Evolutionary conservation across 345 rosid genomes (phyloP).

Genomic region (Acer yangbiense): DNA sequence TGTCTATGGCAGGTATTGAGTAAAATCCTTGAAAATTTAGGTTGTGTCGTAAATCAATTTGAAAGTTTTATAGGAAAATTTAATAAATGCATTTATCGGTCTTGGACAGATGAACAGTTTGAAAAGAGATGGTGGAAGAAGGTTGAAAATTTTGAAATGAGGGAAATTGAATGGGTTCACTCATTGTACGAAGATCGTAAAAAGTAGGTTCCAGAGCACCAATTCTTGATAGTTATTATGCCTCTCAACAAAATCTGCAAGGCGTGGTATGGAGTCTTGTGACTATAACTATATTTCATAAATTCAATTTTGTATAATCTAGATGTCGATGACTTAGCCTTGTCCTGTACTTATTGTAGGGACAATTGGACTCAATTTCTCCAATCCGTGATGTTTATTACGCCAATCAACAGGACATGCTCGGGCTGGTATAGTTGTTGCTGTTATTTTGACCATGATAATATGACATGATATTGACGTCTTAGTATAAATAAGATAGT

Average conservation of each 20-base stretch:
- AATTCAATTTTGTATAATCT: constrained; percentile 10
- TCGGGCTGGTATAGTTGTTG: constrained; percentile 33
- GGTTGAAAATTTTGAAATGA: constrained; percentile 37
- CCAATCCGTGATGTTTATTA: constrained; percentile 45
- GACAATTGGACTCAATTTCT: constrained; percentile 35
- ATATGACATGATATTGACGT: background rate
- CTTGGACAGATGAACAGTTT: constrained; percentile 43
- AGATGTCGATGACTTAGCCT: background rate
- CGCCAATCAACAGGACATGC: constrained; percentile 40
- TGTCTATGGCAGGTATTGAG: constrained; percentile 46
- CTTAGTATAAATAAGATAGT: background rate
- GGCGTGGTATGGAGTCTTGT: constrained; percentile 40
- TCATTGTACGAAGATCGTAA: constrained; percentile 39
- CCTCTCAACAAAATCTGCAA: constrained; percentile 44
- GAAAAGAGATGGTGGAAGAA: constrained; percentile 47
- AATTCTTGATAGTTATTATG: constrained; percentile 44
- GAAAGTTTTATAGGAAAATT: constrained; percentile 33
- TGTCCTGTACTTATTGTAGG: constrained; percentile 21
- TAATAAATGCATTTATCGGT: constrained; percentile 38
- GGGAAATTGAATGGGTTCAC: constrained; percentile 37
- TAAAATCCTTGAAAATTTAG: constrained; percentile 32
- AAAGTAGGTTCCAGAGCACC: constrained; percentile 48
- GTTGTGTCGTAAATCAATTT: constrained; percentile 19
- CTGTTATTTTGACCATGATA: background rate
- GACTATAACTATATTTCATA: background rate